A percentile compares a stretch with the other conserved stretches of the same genome.
phyloP scores from a whole-genome alignment of 2,329 filamentous ascomycete species.

The Emergomyces africanus region DNA sequence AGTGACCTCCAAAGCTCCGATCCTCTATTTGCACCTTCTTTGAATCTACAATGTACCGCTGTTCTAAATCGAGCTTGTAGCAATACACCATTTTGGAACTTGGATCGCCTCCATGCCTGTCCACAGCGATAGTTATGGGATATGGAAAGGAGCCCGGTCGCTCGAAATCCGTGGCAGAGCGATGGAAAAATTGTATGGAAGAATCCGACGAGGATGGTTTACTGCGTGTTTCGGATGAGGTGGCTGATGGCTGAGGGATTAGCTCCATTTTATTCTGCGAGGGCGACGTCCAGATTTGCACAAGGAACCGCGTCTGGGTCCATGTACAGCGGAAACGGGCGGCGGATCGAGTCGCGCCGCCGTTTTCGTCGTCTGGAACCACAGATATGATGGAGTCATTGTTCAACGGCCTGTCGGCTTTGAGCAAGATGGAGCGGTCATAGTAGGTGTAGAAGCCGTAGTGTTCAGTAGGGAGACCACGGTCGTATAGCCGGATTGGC shows the following conservation, averaged over 20 bases:
- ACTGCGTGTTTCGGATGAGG: slow-evolving; percentile 3
- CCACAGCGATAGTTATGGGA: slow-evolving; percentile 46
- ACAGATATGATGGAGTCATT: slow-evolving; percentile 23
- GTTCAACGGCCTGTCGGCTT: slow-evolving; percentile 41
- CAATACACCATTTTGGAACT: slow-evolving; percentile 47
- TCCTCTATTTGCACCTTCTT: slow-evolving; percentile 41
- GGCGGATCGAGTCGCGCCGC: slow-evolving; percentile 35
- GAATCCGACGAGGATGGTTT: slow-evolving; percentile 11
- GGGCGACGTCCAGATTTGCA: slow-evolving; percentile 48
- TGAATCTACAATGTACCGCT: slow-evolving; percentile 31
- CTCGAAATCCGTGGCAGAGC: slow-evolving; percentile 33
- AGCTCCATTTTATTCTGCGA: slow-evolving; percentile 19
- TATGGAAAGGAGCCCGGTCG: slow-evolving; percentile 49
- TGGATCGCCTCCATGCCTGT: slow-evolving; percentile 45
- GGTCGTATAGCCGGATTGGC: slow-evolving; percentile 73
- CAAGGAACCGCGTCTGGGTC: slow-evolving; percentile 47
- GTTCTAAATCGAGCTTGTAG: slow-evolving; percentile 41
- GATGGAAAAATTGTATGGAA: slow-evolving; percentile 12
- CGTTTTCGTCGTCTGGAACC: slow-evolving; percentile 35
- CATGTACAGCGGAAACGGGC: slow-evolving; percentile 44
- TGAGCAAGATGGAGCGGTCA: slow-evolving; percentile 72
- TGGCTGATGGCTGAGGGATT: slow-evolving; percentile 13
- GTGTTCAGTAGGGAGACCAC: slow-evolving; percentile 66
- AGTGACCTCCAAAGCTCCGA: slow-evolving; percentile 36
- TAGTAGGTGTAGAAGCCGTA: slow-evolving; percentile 94